Evolutionary conservation across 139 green algal genomes (phyloP).

Genomic region (Nannochloris sp.): DNA sequence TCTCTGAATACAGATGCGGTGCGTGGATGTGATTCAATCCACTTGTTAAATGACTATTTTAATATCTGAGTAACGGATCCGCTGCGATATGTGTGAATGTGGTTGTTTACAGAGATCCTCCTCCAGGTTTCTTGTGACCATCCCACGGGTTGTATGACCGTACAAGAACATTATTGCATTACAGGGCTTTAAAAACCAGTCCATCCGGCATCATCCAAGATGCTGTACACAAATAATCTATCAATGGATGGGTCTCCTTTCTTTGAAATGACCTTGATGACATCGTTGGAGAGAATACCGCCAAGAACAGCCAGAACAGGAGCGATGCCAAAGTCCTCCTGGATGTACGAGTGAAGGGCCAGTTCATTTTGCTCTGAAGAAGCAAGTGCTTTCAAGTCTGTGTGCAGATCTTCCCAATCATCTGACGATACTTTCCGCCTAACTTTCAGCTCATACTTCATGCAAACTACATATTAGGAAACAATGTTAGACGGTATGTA

Average conservation of each 20-base stretch:
- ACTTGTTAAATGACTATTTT: too few relatives aligned
- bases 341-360: conserved; percentile 13
- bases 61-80: too few relatives aligned
- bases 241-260: conserved; percentile 58
- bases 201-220: conserved; percentile 40
- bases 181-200: conserved; percentile 26
- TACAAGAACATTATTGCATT: not conserved
- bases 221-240: conserved; percentile 76
- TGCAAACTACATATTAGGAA: not conserved
- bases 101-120: too few relatives aligned
- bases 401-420: too few relatives aligned
- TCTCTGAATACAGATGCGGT: too few relatives aligned
- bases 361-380: not conserved
- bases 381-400: too few relatives aligned
- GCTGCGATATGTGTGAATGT: too few relatives aligned
- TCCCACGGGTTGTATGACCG: too few relatives aligned
- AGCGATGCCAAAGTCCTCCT: conserved; percentile 31
- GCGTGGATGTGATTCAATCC: too few relatives aligned
- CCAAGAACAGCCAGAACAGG: conserved; percentile 70
- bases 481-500: too few relatives aligned
- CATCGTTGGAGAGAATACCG: conserved; percentile 74
- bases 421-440: not conserved
- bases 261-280: conserved; percentile 67
- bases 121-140: too few relatives aligned
- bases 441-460: not conserved